phyloP scores from a whole-genome alignment of 202 grass and related monocot species.

The Thinopyrum obtusiflorum region DNA sequence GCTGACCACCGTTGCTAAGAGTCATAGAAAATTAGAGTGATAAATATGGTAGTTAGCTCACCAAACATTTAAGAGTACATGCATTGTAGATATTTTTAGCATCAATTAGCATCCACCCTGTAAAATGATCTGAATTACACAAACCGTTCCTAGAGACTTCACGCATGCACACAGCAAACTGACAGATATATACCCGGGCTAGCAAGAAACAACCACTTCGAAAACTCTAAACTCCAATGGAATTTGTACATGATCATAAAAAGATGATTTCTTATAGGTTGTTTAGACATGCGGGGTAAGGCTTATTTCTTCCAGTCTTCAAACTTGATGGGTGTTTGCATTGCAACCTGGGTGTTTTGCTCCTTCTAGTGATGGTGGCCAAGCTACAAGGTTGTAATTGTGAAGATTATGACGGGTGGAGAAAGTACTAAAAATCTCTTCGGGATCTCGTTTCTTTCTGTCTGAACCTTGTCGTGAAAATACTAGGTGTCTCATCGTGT shows the following conservation, averaged over 20 bases:
- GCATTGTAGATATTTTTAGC: not conserved
- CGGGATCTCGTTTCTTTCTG: conserved; percentile 56
- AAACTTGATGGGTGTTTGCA: not conserved
- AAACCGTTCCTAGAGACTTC: not conserved
- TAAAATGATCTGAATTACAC: not conserved
- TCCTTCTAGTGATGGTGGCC: conserved; percentile 1
- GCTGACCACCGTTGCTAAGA: not conserved
- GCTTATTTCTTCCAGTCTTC: not conserved
- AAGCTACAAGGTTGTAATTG: conserved; percentile 56
- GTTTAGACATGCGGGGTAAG: not conserved
- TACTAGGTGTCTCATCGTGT: not conserved
- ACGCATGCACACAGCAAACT: not conserved
- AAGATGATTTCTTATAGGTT: not conserved
- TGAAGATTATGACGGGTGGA: conserved; percentile 68
- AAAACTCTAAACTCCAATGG: not conserved
- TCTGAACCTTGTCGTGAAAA: conserved; percentile 34
- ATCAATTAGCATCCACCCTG: not conserved
- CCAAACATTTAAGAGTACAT: not conserved
- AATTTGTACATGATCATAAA: not conserved
- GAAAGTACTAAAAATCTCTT: conserved; percentile 61
- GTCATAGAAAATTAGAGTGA: not conserved
- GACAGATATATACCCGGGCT: no score
- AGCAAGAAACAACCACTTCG: not conserved
- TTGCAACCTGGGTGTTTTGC: not conserved
- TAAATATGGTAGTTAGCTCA: not conserved